These are phyloP conservation scores for Byssochlamys sp. DNA, from an alignment of 2,329 filamentous ascomycete species.

Conservation along the genomic window DNA sequence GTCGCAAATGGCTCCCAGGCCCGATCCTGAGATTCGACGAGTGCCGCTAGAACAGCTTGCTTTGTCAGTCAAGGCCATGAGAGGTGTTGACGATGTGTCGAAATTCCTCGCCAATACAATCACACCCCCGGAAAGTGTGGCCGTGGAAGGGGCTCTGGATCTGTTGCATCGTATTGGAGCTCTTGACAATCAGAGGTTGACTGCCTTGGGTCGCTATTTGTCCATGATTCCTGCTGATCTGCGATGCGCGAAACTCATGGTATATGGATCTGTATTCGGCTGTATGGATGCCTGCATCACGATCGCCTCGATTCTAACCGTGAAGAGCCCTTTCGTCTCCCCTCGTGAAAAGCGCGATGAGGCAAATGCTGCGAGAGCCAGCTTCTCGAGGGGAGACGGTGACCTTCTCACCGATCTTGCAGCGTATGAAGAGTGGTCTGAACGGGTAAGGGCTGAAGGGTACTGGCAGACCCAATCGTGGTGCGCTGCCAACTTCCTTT, in stretches of 20 bases:
- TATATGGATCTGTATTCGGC: constrained; percentile 87
- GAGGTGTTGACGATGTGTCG: constrained; percentile 67
- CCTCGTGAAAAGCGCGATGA: constrained; percentile 75
- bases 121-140: constrained; percentile 74
- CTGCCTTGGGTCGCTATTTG: constrained; percentile 83
- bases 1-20: constrained; percentile 69
- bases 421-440: constrained; percentile 74
- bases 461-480: constrained; percentile 49
- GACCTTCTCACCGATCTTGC: constrained; percentile 80
- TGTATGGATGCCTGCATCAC: constrained; percentile 82
- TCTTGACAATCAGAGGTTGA: constrained; percentile 74
- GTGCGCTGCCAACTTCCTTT: constrained; percentile 80
- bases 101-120: constrained; percentile 75
- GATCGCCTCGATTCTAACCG: constrained; percentile 85
- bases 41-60: constrained; percentile 92
- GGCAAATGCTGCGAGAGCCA: constrained; percentile 63
- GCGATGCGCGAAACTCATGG: constrained; percentile 85
- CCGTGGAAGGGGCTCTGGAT: constrained; percentile 74
- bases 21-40: constrained; percentile 85
- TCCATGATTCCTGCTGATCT: constrained; percentile 90
- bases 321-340: constrained; percentile 74
- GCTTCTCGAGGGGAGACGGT: constrained; percentile 68
- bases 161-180: constrained; percentile 79
- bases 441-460: constrained; percentile 45
- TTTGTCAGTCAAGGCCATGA: constrained; percentile 86